A percentile compares a stretch with the other conserved stretches of the same genome.
These are phyloP conservation scores for Trichoderma sp. DNA, from an alignment of 2,329 filamentous ascomycete genomes.

Conservation along the genomic window DNA sequence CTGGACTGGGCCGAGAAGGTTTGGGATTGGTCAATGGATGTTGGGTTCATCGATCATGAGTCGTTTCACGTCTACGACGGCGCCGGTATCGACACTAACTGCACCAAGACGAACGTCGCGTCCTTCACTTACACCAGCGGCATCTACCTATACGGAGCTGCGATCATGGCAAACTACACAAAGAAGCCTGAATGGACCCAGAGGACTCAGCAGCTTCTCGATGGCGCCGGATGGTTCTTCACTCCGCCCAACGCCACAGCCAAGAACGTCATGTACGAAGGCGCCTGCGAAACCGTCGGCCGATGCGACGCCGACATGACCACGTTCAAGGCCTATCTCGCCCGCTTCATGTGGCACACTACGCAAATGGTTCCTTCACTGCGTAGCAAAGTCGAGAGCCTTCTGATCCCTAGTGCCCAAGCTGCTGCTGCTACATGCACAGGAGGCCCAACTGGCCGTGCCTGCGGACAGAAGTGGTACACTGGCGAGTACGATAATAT, in stretches of 20 bases:
- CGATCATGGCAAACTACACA: constrained; percentile 66
- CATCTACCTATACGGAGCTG: constrained; percentile 67
- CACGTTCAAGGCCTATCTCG: constrained; percentile 70
- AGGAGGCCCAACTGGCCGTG: constrained; percentile 55
- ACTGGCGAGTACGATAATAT: constrained; percentile 58
- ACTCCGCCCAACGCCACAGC: constrained; percentile 51
- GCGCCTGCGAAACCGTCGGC: constrained; percentile 63
- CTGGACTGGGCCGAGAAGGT: constrained; percentile 67
- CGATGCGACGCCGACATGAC: constrained; percentile 66
- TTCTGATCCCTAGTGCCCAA: constrained; percentile 56
- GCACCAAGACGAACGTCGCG: constrained; percentile 54
- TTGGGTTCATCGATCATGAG: constrained; percentile 60
- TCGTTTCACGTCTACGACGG: constrained; percentile 65
- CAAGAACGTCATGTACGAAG: constrained; percentile 66
- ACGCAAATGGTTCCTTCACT: constrained; percentile 61
- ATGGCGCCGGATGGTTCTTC: constrained; percentile 60
- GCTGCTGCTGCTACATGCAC: constrained; percentile 62
- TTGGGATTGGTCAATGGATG: constrained; percentile 65
- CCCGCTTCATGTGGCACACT: constrained; percentile 66
- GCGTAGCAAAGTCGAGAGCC: constrained; percentile 48
- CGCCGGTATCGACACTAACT: constrained; percentile 58
- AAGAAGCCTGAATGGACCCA: constrained; percentile 57
- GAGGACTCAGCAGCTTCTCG: constrained; percentile 56
- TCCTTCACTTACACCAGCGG: constrained; percentile 70
- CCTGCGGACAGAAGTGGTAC: constrained; percentile 68